Base-by-base conservation (phyloP, 352 stramenopile species). In the Phytophthora pinifolia region DNA sequence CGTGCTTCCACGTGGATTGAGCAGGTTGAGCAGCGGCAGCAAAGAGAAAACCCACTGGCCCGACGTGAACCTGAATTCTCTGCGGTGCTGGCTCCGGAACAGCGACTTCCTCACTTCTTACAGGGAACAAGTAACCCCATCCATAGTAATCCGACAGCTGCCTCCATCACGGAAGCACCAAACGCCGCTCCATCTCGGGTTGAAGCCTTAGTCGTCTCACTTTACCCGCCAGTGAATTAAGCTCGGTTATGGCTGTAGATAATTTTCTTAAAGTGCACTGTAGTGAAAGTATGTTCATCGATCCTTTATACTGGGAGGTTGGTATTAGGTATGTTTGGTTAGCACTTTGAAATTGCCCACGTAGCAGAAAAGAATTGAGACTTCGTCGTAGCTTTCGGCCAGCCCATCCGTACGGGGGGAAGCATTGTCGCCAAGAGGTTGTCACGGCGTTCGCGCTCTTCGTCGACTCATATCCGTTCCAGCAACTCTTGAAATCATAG, bases 291-390 rank as follows among this genome's bases (percentile, higher is more conserved):
- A 31, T 38, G 17, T 27, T 59, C 43, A 58, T 43, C 47, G 27
- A 48, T 64, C 49, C 12, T 52, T 20, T 14, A 75, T n/a, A n/a
- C n/a, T n/a, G n/a, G n/a, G n/a, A n/a, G n/a, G n/a, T n/a, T n/a
- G n/a, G n/a, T n/a, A n/a, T n/a, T n/a, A n/a, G n/a, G n/a, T n/a
- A 30, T 88, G 65, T 27, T 75, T 79, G 13, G 75, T 86, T 18
- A 92, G 67, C 9, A 57, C 61, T 41, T 89, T 74, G 45, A 96
- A 96, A 42, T 94, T 83, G 67, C 74, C 85, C 46, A 93, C 75
- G 43, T 91, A 88, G 56, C 80, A 91, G 43, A n/a, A 93, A 12
- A 93, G 54, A 36, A 93, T 85, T 5, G 84, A 93, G 3, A 94
- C 85, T 51, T 90, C 76, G 15, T 90, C 80, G 52, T 88, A 88